phyloP scores from a whole-genome alignment of 495 filamentous ascomycete species.

The Penicillium angulare region DNA sequence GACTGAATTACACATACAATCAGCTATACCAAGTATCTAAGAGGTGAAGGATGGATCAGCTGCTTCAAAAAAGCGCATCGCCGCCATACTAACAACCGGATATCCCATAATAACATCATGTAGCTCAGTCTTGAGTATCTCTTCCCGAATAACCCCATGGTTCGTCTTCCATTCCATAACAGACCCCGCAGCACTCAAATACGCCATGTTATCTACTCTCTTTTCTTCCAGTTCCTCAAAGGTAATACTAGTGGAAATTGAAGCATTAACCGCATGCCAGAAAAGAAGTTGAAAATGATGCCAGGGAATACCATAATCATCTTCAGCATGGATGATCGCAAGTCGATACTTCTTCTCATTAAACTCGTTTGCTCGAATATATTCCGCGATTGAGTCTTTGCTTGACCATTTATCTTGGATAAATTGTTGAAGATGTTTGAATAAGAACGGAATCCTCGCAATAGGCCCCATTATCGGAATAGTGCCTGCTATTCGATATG shows the following conservation, averaged over 20 bases:
- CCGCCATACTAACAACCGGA: slow-evolving; percentile 46
- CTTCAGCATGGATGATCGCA: slow-evolving; percentile 35
- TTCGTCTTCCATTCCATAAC: slow-evolving; percentile 44
- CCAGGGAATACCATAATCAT: slow-evolving; percentile 42
- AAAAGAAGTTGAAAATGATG: slow-evolving; percentile 38
- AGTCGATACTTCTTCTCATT: slow-evolving; percentile 25
- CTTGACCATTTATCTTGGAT: slow-evolving; percentile 47
- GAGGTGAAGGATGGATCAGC: slow-evolving; percentile 19
- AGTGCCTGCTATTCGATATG: slow-evolving; percentile 43
- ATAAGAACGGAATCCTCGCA: slow-evolving; percentile 35
- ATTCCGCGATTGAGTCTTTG: slow-evolving; percentile 39
- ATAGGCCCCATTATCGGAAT: slow-evolving; percentile 45
- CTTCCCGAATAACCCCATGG: slow-evolving; percentile 45
- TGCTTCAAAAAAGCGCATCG: slow-evolving; percentile 37
- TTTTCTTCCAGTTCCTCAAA: slow-evolving; percentile 35
- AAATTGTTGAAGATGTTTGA: slow-evolving; percentile 34
- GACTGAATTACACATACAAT: too few relatives aligned
- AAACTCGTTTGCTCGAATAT: slow-evolving; percentile 26
- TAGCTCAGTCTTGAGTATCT: slow-evolving; percentile 50
- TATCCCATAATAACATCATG: slow-evolving; percentile 54
- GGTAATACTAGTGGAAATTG: slow-evolving; percentile 20
- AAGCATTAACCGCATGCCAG: slow-evolving; percentile 46
- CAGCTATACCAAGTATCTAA: too few relatives aligned
- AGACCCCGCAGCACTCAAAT: slow-evolving; percentile 46
- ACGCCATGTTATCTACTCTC: slow-evolving; percentile 29